Percentiles rank a stretch among this genome's conserved stretches.
These are phyloP conservation scores for Trichoderma polysporum DNA, from an alignment of 2,329 filamentous ascomycete species.

Conservation along the genomic window DNA sequence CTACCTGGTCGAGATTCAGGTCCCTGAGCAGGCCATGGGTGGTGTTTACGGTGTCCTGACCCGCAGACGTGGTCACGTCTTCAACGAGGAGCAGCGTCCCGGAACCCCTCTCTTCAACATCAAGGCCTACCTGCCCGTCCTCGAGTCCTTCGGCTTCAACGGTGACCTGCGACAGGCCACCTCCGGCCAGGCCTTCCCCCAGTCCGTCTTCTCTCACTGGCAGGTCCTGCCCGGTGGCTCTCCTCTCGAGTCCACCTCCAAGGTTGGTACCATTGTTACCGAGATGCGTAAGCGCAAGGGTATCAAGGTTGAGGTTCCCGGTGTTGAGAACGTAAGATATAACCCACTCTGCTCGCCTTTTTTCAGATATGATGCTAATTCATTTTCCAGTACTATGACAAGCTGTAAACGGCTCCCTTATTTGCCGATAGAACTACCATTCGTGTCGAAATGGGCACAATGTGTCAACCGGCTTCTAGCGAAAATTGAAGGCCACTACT, in stretches of 20 bases:
- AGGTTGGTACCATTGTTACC: constrained; percentile 79
- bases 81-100: constrained; percentile 95
- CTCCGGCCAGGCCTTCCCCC: constrained; percentile 97
- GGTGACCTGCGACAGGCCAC: constrained; percentile 91
- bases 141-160: constrained; percentile 99
- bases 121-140: constrained; percentile 95
- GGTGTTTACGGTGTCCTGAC: constrained; percentile 99
- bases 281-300: constrained; percentile 99
- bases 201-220: constrained; percentile 99
- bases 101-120: constrained; percentile 99
- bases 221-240: constrained; percentile 93
- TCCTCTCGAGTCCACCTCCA: constrained; percentile 76
- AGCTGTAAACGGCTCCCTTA: constrained; percentile 71
- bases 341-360: neutral
- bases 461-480: constrained; percentile 42
- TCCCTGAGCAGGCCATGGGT: constrained; percentile 98
- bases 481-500: constrained; percentile 34
- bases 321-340: constrained; percentile 89
- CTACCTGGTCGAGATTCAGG: constrained; percentile 99
- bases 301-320: constrained; percentile 94
- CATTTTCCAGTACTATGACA: constrained; percentile 83
- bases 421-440: constrained; percentile 47
- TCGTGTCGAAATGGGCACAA: constrained; percentile 44
- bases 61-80: constrained; percentile 97
- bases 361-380: constrained; percentile 24